Base-by-base conservation (phyloP, 129 eudicot genomes). In the Tanacetum coccineum region DNA sequence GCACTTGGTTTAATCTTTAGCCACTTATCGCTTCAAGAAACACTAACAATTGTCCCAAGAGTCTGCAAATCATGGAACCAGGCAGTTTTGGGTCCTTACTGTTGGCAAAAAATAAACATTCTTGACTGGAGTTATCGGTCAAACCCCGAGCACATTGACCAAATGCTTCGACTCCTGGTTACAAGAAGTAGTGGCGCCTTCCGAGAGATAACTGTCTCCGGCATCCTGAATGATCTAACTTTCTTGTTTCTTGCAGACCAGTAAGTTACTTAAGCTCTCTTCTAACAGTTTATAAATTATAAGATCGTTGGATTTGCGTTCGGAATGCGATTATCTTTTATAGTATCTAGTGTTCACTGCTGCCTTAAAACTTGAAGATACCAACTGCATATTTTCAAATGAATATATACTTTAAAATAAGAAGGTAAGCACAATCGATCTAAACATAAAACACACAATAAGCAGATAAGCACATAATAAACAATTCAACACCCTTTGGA, bases 51-150 rank as follows among this genome's bases (percentile, higher is more conserved):
- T 58, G 81, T 84, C 18, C 95, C 95, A 4, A 69, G 81, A 46
- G 95, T 87, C 9, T 87, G 95, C 79, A 87, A 87, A 77, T 73
- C 95, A 25, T 87, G 95, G 95, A 64, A 72, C 67, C 81, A 75
- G 65, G 86, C 80, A 17, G 91, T 80, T 4, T 26, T 40, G 70
- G 95, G 86, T 48, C 95, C 95, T 21, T 87, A 84, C 66, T 87
- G 95, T 70, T 87, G 95, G 95, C 95, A 87, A 70, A 74, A 77
- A 62, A 84, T 87, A 67, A 86, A 87, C 84, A 80, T 87, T 71
- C 82, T 82, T 50, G 88, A 87, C 22, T 84, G 95, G 90, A 84
- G 88, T 60, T 65, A 58, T n/a, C 70, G 75, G 14, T 68, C 75
- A 45, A 70, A 70, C 52, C 80, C 80, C 0, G 70, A 78, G 28